Evolutionary conservation across 306 rosid genomes (phyloP).

Genomic region (Alnus rubra): DNA sequence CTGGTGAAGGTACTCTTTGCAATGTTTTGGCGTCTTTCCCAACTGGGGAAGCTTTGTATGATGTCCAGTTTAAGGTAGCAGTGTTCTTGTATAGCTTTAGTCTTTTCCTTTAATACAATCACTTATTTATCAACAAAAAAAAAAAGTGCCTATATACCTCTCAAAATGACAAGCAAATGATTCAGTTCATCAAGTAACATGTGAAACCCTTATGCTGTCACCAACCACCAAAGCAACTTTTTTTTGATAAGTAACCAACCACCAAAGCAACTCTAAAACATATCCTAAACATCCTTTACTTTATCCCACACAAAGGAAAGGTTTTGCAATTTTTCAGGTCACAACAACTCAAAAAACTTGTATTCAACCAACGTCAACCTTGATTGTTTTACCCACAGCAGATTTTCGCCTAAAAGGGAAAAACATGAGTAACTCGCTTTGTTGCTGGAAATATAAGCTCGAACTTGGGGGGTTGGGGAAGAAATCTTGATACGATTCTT

Average conservation of each 20-base stretch:
- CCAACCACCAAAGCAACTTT: background rate
- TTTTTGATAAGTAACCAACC: no score
- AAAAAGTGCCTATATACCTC: background rate
- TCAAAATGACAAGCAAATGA: background rate
- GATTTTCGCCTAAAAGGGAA: background rate
- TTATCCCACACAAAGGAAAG: background rate
- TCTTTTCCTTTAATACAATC: no score
- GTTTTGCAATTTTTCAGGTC: background rate
- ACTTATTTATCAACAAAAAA: no score
- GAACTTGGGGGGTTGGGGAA: background rate
- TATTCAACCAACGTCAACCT: background rate
- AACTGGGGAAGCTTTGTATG: no score
- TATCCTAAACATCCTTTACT: background rate
- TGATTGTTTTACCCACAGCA: background rate
- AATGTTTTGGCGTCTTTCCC: no score
- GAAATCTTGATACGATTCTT: background rate
- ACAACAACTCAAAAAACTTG: background rate
- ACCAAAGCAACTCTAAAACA: background rate
- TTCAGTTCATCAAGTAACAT: background rate
- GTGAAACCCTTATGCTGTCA: background rate
- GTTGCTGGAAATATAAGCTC: background rate
- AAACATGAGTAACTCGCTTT: background rate
- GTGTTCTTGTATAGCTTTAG: no score
- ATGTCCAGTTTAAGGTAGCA: no score
- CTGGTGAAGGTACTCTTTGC: no score